Percentiles rank a stretch among this genome's conserved stretches.
These are phyloP conservation scores for Moesziomyces globuligerus DNA, from an alignment of 1,284 basidiomycete genomes.

Conservation along the genomic window DNA sequence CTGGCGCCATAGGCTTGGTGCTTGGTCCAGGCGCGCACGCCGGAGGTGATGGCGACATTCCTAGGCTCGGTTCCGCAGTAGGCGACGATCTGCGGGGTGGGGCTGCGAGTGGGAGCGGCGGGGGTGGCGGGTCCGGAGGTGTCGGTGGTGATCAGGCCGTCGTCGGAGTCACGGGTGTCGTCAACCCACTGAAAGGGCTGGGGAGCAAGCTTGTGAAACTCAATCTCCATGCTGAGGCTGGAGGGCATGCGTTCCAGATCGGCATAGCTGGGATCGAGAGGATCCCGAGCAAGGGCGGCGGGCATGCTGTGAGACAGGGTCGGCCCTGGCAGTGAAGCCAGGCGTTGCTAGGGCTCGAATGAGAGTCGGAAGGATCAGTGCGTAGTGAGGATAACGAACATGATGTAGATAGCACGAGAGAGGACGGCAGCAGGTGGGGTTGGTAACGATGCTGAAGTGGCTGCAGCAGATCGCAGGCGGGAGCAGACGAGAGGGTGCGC, in stretches of 20 bases:
- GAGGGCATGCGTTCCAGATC: conserved; percentile 33
- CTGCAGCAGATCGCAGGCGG: too few species aligned
- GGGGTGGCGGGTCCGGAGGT: conserved; percentile 23
- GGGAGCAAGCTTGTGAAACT: conserved; percentile 20
- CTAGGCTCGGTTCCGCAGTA: conserved; percentile 31
- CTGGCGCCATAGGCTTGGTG: conserved; percentile 46
- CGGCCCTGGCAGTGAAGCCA: too few species aligned
- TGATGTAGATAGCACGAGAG: too few species aligned
- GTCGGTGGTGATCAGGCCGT: conserved; percentile 22
- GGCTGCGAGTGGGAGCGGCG: conserved; percentile 7
- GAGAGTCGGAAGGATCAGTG: too few species aligned
- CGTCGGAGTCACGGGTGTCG: conserved; percentile 18
- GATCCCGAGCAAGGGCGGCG: not conserved
- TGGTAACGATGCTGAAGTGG: too few species aligned
- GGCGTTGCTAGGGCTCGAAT: too few species aligned
- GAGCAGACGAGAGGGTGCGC: too few species aligned
- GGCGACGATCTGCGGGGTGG: conserved; percentile 25
- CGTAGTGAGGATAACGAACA: too few species aligned
- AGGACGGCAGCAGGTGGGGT: too few species aligned
- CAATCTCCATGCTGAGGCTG: conserved; percentile 24
- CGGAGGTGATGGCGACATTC: conserved; percentile 32
- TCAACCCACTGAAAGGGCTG: conserved; percentile 37
- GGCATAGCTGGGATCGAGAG: conserved; percentile 8
- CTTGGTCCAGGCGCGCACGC: conserved; percentile 45
- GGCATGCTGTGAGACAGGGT: too few species aligned